Base-by-base conservation (phyloP, 352 stramenopile genomes). In the Phytophthora quininea region DNA sequence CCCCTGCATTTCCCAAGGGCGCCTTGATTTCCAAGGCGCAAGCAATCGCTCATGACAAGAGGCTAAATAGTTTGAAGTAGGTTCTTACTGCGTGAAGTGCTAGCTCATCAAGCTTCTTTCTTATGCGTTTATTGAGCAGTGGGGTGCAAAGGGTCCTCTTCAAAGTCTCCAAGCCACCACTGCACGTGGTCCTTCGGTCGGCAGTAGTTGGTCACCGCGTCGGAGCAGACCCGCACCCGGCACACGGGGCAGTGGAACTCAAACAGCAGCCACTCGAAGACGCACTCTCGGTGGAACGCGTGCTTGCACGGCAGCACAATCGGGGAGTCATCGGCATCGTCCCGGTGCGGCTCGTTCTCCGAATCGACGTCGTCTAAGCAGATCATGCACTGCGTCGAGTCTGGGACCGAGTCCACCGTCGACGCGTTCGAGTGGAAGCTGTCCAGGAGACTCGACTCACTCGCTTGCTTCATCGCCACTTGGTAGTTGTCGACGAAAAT, bases 251-350 rank as follows among this genome's bases (percentile, higher is more conserved):
- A 93, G 42, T 90, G 79, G 63, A 82, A 87, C 62, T 92, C 69
- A 63, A 90, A 88, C 37, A 89, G 53, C 9, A 93, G 69, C 85
- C 85, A 93, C 69, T 91, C 79, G 46, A 87, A 91, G 14, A 93
- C 63, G 69, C 86, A 93, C 35, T 87, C 70, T 19, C 86, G 80
- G 71, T 92, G 86, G 61, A 93, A 93, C 11, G 69, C 59, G 57
- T 93, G 86, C 52, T 77, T 74, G 67, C 86, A 92, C 3, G 77
- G 82, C 9, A 93, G 74, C 15, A 80, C 58, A 43, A 90, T 59
- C 19, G 71, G 50, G 29, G 68, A 38, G 19, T 66, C 57, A 11
- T 54, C 58, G 2, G 48, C 31, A 35, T 61, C 59, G 7, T 57
- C 47, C n/a, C 71, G 51, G 1, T 76, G 61, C 35, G 35, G 35